phyloP scores from a whole-genome alignment of 306 rosid species.

The Dicorynia guianensis region DNA sequence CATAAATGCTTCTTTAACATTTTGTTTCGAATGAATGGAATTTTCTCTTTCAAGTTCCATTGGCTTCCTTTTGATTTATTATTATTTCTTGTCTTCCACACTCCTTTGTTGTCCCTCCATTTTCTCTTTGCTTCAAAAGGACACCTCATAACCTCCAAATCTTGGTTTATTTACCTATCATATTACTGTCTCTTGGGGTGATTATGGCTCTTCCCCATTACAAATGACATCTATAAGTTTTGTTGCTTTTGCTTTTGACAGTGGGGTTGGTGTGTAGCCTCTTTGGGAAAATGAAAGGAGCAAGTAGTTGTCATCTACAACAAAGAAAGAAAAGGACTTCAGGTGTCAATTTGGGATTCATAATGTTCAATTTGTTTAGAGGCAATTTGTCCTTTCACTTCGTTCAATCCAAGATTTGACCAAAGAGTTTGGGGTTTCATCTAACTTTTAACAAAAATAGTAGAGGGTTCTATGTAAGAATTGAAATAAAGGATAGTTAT shows the following conservation, averaged over 20 bases:
- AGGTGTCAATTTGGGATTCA: too few species aligned
- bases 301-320: too few species aligned
- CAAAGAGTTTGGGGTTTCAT: too few species aligned
- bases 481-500: too few species aligned
- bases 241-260: slow-evolving; percentile 62
- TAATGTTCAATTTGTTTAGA: too few species aligned
- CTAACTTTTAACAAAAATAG: too few species aligned
- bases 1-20: slow-evolving; percentile 54
- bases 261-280: slow-evolving; percentile 60
- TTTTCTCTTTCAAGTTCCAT: slow-evolving; percentile 33
- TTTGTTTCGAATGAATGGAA: slow-evolving; percentile 5
- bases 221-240: slow-evolving; percentile 9
- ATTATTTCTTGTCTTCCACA: slow-evolving; percentile 54
- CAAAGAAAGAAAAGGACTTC: too few species aligned
- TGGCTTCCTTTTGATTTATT: slow-evolving; percentile 40
- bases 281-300: slow-evolving; percentile 62
- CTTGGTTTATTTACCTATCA: background rate
- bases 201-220: background rate
- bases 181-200: background rate
- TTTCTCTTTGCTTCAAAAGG: slow-evolving; percentile 33
- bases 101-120: slow-evolving; percentile 52
- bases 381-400: too few species aligned
- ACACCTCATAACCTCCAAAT: slow-evolving; percentile 41
- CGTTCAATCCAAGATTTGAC: too few species aligned
- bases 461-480: too few species aligned